Evolutionary conservation across 306 rosid genomes (phyloP).

Genomic region (Glycyrrhiza uralensis): DNA sequence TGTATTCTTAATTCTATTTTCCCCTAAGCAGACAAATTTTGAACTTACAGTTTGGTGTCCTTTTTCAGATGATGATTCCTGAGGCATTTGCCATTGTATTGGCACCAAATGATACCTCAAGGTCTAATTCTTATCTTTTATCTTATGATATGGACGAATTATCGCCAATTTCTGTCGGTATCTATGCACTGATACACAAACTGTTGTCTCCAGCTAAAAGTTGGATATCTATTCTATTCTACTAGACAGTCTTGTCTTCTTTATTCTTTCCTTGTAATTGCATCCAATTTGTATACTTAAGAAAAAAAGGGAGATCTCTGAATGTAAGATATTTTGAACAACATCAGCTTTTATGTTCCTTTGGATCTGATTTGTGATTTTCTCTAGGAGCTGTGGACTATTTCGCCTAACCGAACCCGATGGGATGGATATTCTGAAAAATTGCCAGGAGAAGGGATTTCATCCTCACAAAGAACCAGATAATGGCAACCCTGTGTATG

Average conservation of each 20-base stretch:
- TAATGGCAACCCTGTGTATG: slow-evolving; percentile 59
- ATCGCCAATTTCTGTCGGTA: background rate
- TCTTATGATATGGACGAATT: background rate
- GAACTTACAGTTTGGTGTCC: slow-evolving; percentile 12
- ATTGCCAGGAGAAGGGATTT: slow-evolving; percentile 60
- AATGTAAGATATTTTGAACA: background rate
- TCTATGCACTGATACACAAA: background rate
- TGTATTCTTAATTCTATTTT: background rate
- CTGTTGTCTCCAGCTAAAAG: background rate
- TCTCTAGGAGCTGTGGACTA: slow-evolving; percentile 60
- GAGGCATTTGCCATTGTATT: slow-evolving; percentile 85
- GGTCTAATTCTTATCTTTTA: slow-evolving; percentile 37
- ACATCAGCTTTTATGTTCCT: background rate
- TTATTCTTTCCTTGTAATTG: background rate
- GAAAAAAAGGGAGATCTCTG: background rate
- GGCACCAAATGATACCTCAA: slow-evolving; percentile 71
- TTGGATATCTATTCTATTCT: background rate
- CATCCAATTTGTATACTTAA: background rate
- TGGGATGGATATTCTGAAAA: slow-evolving; percentile 60
- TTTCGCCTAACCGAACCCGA: slow-evolving; percentile 71
- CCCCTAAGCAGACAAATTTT: background rate
- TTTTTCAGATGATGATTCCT: slow-evolving; percentile 64
- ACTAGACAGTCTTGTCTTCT: background rate
- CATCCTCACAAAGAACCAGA: slow-evolving; percentile 65
- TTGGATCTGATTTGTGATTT: slow-evolving; percentile 2